These are phyloP conservation scores for Phanerochaete carnosa DNA, from an alignment of 768 basidiomycete genomes.

Conservation along the genomic window DNA sequence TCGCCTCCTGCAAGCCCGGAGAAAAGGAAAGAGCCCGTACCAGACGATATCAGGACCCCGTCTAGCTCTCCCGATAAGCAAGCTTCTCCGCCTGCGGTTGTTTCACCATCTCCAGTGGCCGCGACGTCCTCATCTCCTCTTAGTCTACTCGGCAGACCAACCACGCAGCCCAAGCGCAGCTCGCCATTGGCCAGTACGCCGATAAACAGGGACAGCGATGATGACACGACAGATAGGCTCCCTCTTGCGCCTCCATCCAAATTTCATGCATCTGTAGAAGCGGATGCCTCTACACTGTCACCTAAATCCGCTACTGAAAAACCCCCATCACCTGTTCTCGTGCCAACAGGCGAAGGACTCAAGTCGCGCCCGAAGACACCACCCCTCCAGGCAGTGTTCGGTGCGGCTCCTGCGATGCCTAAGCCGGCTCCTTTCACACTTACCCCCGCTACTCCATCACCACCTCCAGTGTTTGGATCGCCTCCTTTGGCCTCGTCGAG, in stretches of 20 bases:
- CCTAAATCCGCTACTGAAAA: neutral
- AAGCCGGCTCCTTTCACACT: constrained; percentile 15
- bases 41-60: constrained; percentile 50
- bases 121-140: constrained; percentile 33
- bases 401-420: constrained; percentile 1
- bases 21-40: neutral
- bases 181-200: constrained; percentile 64
- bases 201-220: constrained; percentile 43
- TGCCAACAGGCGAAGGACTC: constrained; percentile 16
- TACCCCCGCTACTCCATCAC: neutral
- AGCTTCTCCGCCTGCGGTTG: constrained; percentile 31
- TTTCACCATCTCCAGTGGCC: constrained; percentile 15
- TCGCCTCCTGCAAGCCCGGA: constrained; percentile 8
- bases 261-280: neutral
- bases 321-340: constrained; percentile 3
- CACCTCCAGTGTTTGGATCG: neutral
- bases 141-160: constrained; percentile 53
- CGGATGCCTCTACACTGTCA: constrained; percentile 4
- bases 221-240: constrained; percentile 21
- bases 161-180: constrained; percentile 67
- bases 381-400: constrained; percentile 31
- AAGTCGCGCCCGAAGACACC: constrained; percentile 46
- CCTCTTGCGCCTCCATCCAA: neutral
- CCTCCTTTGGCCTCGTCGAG: neutral
- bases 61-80: constrained; percentile 54